These are phyloP conservation scores for Eragrostis curvula DNA, from an alignment of 176 grass and related monocot species.

Conservation along the genomic window DNA sequence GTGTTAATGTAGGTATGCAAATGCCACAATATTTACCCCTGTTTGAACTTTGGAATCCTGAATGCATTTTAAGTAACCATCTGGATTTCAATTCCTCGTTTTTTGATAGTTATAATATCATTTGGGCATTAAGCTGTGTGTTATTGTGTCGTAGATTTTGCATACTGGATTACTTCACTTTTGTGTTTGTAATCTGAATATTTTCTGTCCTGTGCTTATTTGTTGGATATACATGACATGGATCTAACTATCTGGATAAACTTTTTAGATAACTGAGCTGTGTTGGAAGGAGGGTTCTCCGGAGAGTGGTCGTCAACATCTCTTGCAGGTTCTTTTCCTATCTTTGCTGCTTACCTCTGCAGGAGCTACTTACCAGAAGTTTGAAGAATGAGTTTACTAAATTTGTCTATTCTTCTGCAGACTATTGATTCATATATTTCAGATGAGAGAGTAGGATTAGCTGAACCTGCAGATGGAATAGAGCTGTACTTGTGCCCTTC, in stretches of 20 bases:
- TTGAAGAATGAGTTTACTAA: not conserved
- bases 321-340: slow-evolving; percentile 67
- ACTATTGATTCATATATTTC: slow-evolving; percentile 80
- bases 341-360: slow-evolving; percentile 9
- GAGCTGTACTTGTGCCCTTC: slow-evolving; percentile 90
- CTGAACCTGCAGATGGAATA: slow-evolving; percentile 79
- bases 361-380: not conserved
- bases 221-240: not conserved
- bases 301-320: slow-evolving; percentile 69
- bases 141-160: not conserved
- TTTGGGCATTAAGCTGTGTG: slow-evolving; percentile 5
- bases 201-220: not conserved
- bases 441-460: slow-evolving; percentile 92
- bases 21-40: not conserved
- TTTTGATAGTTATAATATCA: not conserved
- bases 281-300: slow-evolving; percentile 85
- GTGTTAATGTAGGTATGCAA: not conserved
- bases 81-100: not conserved
- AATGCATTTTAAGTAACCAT: not conserved
- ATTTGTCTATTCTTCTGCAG: slow-evolving; percentile 48
- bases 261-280: slow-evolving; percentile 66
- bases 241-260: not conserved
- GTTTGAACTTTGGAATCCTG: not conserved
- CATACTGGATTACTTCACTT: not conserved
- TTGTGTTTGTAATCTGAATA: slow-evolving; percentile 4